Evolutionary conservation across 2,329 filamentous ascomycete species (phyloP), one percentile per base, ranked within the genome.

Genomic region (Ceratocystis destructans): DNA sequence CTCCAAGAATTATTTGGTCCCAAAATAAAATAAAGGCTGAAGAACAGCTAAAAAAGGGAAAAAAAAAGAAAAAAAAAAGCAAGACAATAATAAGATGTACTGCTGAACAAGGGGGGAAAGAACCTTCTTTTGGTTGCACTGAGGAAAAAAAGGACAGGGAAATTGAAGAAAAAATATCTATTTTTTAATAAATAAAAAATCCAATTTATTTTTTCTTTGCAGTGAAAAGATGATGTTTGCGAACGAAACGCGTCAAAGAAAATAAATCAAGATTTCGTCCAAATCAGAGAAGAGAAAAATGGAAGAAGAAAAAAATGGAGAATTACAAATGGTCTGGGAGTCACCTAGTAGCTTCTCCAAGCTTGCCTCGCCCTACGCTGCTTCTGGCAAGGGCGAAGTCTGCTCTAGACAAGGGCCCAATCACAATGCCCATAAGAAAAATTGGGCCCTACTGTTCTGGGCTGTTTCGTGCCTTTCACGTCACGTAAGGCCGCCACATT

Each of bases 231-330:
- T 15, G 25, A 53, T 53, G 48, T 53, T 20, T 7, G 25, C 6
- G 20, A 53, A 53, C 8, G 25, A 53, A 25, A 61, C 15, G 41
- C 33, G 2, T 37, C n/a, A 25, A 41, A 31, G 48, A 46, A 10
- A 25, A 25, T 28, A 48, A 63, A 63, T 31, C 12, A 20, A 62
- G 15, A 25, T 20, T 22, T 41, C 12, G 2, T 10, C 46, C n/a
- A 46, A 48, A 61, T 53, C 45, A 28, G 61, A n/a, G 62, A 22
- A 41, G 50, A 65, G 41, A 50, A 45, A 44, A 55, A 44, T 37
- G n/a, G 5, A 50, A 64, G 25, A 37, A 59, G 45, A 59, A 61
- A 65, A 65, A 57, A 59, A 41, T 41, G 37, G 37, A 41, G 37
- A 41, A 41, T 41, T 41, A 41, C 37, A 41, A 41, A 41, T 41